Evolutionary conservation across 257 asterid species (phyloP).

Genomic region (Solanum commersonii): DNA sequence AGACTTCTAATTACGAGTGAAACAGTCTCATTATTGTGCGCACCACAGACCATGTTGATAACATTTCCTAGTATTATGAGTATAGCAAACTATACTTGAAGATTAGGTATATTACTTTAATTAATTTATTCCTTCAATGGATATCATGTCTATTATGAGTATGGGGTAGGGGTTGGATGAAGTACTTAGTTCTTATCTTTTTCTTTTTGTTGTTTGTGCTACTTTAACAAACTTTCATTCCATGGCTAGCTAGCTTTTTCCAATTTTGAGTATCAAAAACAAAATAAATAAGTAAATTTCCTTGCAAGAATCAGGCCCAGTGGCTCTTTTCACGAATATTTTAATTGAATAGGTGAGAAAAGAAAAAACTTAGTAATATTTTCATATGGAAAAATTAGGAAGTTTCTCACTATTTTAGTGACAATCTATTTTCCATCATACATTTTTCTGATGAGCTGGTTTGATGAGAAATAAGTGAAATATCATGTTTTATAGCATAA

Average conservation of each 20-base stretch:
- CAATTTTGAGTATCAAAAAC: neutral
- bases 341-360: too few relatives aligned
- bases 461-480: too few relatives aligned
- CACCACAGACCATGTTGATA: too few relatives aligned
- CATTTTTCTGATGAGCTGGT: accelerated
- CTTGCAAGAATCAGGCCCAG: neutral
- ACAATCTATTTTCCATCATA: too few relatives aligned
- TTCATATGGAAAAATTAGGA: too few relatives aligned
- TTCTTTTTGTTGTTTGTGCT: slow-evolving; percentile 11
- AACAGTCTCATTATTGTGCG: accelerated
- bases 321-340: too few relatives aligned
- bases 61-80: slow-evolving; percentile 6
- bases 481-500: too few relatives aligned
- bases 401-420: too few relatives aligned
- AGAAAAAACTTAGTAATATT: too few relatives aligned
- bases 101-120: slow-evolving; percentile 16
- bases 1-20: accelerated
- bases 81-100: slow-evolving; percentile 13
- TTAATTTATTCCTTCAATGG: slow-evolving; percentile 9
- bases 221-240: slow-evolving; percentile 38
- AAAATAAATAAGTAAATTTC: neutral
- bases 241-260: neutral
- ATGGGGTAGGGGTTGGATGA: neutral
- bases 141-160: slow-evolving; percentile 8
- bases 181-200: slow-evolving; percentile 2